phyloP scores from a whole-genome alignment of 306 rosid genomes.

The Castanea mollissima region DNA sequence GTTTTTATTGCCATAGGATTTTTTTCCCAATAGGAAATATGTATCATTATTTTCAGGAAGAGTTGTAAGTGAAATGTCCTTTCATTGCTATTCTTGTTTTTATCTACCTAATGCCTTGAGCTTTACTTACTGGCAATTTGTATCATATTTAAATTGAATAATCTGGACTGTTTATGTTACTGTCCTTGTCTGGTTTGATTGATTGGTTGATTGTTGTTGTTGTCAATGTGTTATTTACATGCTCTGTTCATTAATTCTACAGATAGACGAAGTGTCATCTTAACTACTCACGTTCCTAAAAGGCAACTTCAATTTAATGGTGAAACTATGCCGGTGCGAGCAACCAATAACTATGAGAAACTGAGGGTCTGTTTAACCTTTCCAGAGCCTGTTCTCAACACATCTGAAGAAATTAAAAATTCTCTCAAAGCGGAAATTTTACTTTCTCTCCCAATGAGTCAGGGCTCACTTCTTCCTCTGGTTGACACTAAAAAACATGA shows the following conservation, averaged over 20 bases:
- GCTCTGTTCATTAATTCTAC: conserved; percentile 31
- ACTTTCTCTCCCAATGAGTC: conserved; percentile 35
- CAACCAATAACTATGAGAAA: conserved; percentile 60
- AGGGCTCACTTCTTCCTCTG: conserved; percentile 54
- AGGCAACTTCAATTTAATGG: conserved; percentile 58
- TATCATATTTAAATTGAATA: not conserved
- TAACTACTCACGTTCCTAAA: conserved; percentile 64
- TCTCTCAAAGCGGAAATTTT: not conserved
- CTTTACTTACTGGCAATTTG: not conserved
- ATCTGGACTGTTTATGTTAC: not conserved
- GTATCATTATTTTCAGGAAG: not conserved
- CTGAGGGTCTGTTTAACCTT: conserved; percentile 66
- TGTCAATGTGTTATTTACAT: conserved; percentile 10
- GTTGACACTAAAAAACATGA: conserved; percentile 22
- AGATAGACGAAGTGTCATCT: conserved; percentile 70
- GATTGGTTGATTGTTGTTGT: not conserved
- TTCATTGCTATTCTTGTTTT: too few relatives aligned
- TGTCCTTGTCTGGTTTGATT: too few relatives aligned
- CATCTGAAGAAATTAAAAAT: conserved; percentile 57
- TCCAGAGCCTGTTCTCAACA: conserved; percentile 67
- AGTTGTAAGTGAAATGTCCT: not conserved
- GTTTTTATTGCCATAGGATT: not conserved
- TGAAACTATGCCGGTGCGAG: conserved; percentile 70
- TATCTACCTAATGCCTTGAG: not conserved
- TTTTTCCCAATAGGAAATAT: not conserved